phyloP scores from a whole-genome alignment of 352 stramenopile species.

The Phytophthora cactorum region DNA sequence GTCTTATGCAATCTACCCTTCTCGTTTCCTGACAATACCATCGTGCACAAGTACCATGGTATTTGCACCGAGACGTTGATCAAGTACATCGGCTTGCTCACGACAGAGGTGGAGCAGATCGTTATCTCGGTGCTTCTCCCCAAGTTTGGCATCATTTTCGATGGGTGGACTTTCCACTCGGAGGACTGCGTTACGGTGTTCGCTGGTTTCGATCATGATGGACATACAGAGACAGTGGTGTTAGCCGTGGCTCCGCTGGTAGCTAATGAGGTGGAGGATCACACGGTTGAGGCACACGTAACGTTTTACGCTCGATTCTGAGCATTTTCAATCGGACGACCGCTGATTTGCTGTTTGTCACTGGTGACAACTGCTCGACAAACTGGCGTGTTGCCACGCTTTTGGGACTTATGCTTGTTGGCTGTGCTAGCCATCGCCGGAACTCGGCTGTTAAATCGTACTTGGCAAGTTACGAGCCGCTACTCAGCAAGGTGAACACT shows the following conservation, averaged over 20 bases:
- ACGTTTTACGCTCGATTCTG: constrained; percentile 1
- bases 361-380: not conserved
- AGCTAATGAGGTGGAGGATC: not conserved
- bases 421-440: not conserved
- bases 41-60: constrained; percentile 7
- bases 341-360: not conserved
- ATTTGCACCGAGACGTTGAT: not conserved
- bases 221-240: not conserved
- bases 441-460: not conserved
- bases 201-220: not conserved
- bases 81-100: not conserved
- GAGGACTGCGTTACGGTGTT: not conserved
- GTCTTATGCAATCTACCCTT: constrained; percentile 8
- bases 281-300: not conserved
- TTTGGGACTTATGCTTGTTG: not conserved
- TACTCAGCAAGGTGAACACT: not conserved
- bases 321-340: not conserved
- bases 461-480: not conserved
- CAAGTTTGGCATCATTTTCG: constrained; percentile 2
- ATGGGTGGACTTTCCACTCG: not conserved
- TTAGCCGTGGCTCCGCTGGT: not conserved
- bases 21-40: constrained; percentile 7
- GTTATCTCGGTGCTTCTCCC: not conserved
- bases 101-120: not conserved
- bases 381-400: not conserved